Conservation (phyloP, 768 basidiomycete species). For the Jaapia argillacea region DNA sequence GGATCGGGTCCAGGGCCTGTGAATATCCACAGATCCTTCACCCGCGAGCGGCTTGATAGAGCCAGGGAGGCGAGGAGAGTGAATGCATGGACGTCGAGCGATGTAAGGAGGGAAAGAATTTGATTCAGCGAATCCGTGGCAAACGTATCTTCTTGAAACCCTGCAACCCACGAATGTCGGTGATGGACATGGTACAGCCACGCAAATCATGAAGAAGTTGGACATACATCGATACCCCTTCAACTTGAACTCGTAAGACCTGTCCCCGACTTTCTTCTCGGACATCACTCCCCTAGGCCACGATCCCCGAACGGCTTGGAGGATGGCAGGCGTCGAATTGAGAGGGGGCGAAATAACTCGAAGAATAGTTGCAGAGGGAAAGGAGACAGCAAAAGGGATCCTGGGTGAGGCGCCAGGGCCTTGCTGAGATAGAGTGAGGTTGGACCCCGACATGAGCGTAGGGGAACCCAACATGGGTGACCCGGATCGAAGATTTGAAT, state of each 20-base stretch:
- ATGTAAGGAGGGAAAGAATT: conserved; percentile 55
- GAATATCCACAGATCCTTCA: conserved; percentile 76
- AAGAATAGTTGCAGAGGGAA: conserved; percentile 54
- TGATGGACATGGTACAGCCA: conserved; percentile 8
- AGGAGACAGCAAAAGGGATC: conserved; percentile 59
- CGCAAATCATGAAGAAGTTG: conserved; percentile 2
- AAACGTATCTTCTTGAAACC: conserved; percentile 74
- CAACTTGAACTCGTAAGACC: conserved; percentile 70
- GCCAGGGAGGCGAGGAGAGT: conserved; percentile 60
- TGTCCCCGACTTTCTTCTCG: conserved; percentile 66
- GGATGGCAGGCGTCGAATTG: conserved; percentile 66
- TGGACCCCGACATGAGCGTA: conserved; percentile 27
- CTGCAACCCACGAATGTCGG: conserved; percentile 25
- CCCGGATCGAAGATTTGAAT: conserved; percentile 14
- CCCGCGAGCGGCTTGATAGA: conserved; percentile 59
- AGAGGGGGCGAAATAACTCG: conserved; percentile 73
- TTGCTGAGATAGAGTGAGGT: conserved; percentile 13
- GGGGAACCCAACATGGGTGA: conserved; percentile 28
- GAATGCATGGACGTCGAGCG: conserved; percentile 61
- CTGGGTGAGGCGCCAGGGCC: conserved; percentile 3
- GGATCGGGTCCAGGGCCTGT: conserved; percentile 31
- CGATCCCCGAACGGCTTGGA: conserved; percentile 67
- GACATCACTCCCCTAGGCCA: conserved; percentile 76
- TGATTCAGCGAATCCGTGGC: conserved; percentile 64
- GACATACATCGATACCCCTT: conserved; percentile 71